Evolutionary conservation across 148 eudicot species (phyloP), one percentile per base, ranked within the genome.

Genomic region (Vaccinium corymbosum): DNA sequence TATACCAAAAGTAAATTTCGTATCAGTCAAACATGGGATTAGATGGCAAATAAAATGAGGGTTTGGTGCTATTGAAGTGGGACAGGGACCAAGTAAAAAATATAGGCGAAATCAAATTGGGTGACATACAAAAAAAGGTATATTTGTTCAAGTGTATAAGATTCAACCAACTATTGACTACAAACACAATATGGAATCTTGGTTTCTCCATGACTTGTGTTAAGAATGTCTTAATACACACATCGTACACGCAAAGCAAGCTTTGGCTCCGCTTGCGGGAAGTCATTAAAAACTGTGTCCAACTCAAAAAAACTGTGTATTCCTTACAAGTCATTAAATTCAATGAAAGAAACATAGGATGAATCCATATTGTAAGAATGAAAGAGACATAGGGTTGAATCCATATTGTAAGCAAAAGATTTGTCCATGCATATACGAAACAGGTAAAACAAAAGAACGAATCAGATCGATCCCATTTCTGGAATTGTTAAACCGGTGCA

Each of bases 191-290:
- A 42, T 42, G 52, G 78, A 74, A 74, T 74, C 15, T 74, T 42
- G 78, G 51, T 42, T 9, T n/a, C 1, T 16, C 6, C 9, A 3
- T 46, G 76, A 35, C 22, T 73, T 38, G 13, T 25, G 7, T 0
- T 16, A 4, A 14, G 15, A 4, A 15, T 9, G 3, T 20, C 20
- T 76, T 48, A 2, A 19, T 17, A 7, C 55, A 48, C 56, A 10
- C 53, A 76, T 6, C 79, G 20, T 76, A 48, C 79, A 32, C 53
- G 32, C 32, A 76, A 76, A 76, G 79, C 29, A 71, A 71, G 76
- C 3, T 71, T 16, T 20, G 79, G 32, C 77, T 9, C 55, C 3
- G 15, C 55, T 48, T 76, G 53, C 55, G 32, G 79, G 79, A 76
- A 48, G 17, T 42, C 0, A 42, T 42, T 42, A 42, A 42, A 42